These are phyloP conservation scores for Apiotrichum mycotoxinovorans DNA, from an alignment of 1,284 basidiomycete species.

Conservation along the genomic window DNA sequence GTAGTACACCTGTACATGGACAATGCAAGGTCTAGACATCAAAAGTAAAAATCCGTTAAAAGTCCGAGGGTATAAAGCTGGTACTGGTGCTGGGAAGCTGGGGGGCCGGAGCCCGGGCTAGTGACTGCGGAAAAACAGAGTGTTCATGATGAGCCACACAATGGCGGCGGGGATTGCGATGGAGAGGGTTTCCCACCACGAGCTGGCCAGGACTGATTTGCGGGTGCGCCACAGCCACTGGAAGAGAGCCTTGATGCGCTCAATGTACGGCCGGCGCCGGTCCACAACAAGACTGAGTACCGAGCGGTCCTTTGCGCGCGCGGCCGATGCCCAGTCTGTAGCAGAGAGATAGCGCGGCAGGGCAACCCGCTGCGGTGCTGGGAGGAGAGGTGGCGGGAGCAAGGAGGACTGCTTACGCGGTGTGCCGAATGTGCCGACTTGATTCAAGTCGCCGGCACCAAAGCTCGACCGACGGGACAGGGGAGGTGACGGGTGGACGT, in stretches of 20 bases:
- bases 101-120: no score
- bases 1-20: no score
- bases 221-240: slow-evolving; percentile 40
- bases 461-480: slow-evolving; percentile 38
- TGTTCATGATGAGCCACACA: slow-evolving; percentile 46
- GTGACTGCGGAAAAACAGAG: slow-evolving; percentile 12
- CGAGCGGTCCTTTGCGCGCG: slow-evolving; percentile 41
- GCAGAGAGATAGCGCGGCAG: slow-evolving; percentile 33
- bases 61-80: no score
- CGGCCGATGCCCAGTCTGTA: slow-evolving; percentile 40
- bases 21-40: no score
- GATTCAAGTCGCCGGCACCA: slow-evolving; percentile 15
- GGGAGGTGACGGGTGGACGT: slow-evolving; percentile 19
- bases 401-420: neutral
- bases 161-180: slow-evolving; percentile 42
- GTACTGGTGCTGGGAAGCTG: no score
- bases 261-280: neutral
- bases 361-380: slow-evolving; percentile 24
- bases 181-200: slow-evolving; percentile 32
- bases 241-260: neutral
- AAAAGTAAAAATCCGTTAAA: no score
- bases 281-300: slow-evolving; percentile 35
- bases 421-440: neutral
- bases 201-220: slow-evolving; percentile 40
- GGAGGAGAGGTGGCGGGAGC: slow-evolving; percentile 4